Percentiles rank a stretch among this genome's conserved stretches.
phyloP scores from a whole-genome alignment of 352 stramenopile genomes.

The Phytopythium aichiense region DNA sequence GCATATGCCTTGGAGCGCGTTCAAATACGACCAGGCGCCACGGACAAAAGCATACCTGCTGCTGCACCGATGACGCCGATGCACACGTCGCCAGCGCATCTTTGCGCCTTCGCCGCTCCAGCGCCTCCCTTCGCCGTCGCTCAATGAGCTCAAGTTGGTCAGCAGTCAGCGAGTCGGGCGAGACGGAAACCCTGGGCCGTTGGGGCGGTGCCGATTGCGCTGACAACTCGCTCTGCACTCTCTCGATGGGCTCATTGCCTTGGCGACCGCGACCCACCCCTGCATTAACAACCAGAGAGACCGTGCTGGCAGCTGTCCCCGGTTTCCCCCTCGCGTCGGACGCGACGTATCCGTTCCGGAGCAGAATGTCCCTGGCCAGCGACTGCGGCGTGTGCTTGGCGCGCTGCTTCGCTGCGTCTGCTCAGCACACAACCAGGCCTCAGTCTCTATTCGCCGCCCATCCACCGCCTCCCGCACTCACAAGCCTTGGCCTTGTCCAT shows the following conservation, averaged over 20 bases:
- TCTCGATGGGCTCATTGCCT: background rate
- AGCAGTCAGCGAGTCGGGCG: slow-evolving; percentile 43
- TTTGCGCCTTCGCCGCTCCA: slow-evolving; percentile 33
- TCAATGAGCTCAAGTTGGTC: slow-evolving; percentile 57
- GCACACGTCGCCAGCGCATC: background rate
- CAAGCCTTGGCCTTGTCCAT: slow-evolving; percentile 59
- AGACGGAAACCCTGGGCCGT: slow-evolving; percentile 11
- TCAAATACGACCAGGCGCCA: background rate
- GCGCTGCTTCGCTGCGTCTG: slow-evolving; percentile 51
- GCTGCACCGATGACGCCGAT: background rate
- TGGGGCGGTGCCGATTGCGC: background rate
- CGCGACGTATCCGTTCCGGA: slow-evolving; percentile 50
- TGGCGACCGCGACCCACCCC: background rate
- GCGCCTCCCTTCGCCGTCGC: slow-evolving; percentile 37
- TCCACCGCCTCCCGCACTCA: slow-evolving; percentile 7
- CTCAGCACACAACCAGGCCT: background rate
- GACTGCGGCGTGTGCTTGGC: slow-evolving; percentile 54
- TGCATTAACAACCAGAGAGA: background rate
- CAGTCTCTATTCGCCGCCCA: background rate
- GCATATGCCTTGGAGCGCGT: background rate
- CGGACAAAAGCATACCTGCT: background rate
- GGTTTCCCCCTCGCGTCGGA: too few relatives aligned
- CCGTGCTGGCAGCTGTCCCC: too few relatives aligned
- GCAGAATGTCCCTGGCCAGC: slow-evolving; percentile 56
- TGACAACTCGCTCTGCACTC: background rate